Base-by-base conservation (phyloP, 306 rosid genomes). In the Quercus aquifolioides region DNA sequence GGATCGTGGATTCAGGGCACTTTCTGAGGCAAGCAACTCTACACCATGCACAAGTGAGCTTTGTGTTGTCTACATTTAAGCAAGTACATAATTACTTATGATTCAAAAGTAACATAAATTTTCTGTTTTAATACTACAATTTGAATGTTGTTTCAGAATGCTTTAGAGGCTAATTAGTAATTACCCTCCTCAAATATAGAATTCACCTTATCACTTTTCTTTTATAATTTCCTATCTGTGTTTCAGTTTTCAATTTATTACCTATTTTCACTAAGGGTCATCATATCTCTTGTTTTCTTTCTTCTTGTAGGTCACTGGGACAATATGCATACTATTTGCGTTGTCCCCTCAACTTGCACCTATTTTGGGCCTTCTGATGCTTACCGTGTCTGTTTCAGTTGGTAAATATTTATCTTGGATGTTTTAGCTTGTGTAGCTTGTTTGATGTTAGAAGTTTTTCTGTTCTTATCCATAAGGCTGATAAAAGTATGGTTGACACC, bases 11-110 rank as follows among this genome's bases (percentile, higher is more conserved):
- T 93, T 95, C 92, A 91, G 99, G 87, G 98, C 99, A 84, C 80
- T 91, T 86, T 85, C 99, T 74, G 99, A 95, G 99, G 99, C 99
- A 92, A 95, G 98, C 90, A 88, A 92, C 89, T 92, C 94, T 95
- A 71, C 94, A 91, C 90, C 94, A 90, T 81, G 84, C 84, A 84
- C 96, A 89, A 86, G 98, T 90, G 95, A 93, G 99, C 97, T 95
- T 86, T 91, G 87, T 88, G 85, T 91, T 87, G 86, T 87, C 83
- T 78, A 85, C 86, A 84, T 85, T 87, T 83, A 79, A 85, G 91
- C 87, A 86, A 80, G 80, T 83, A 78, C 77, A 74, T 63, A 73
- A 52, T 81, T 85, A 59, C 62, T 49, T 87, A 68, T 74, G 83
- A 74, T 76, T 81, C 46, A 58, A 58, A 25, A 51, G 83, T 6